A percentile compares a stretch with the other conserved stretches of the same genome.
phyloP scores from a whole-genome alignment of 108 stramenopile genomes.

The Cyclotella baltica region DNA sequence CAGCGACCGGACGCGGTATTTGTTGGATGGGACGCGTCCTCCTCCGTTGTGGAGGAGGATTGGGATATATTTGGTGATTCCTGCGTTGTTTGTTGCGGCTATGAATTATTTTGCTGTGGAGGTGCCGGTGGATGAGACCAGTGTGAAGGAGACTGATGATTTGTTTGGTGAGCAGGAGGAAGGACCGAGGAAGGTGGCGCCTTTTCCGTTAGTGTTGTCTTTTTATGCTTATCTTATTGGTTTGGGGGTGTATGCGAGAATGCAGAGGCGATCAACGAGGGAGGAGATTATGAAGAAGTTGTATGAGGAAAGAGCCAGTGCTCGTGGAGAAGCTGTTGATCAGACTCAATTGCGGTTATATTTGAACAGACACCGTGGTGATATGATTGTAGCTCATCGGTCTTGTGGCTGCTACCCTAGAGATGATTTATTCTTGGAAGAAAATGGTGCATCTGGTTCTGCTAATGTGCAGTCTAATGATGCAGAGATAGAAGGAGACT shows the following conservation, averaged over 20 bases:
- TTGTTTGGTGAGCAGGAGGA: not conserved
- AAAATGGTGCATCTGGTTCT: not conserved
- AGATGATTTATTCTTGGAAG: constrained; percentile 27
- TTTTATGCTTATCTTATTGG: constrained; percentile 33
- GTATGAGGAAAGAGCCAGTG: constrained; percentile 36
- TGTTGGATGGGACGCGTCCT: constrained; percentile 48
- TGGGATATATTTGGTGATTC: constrained; percentile 39
- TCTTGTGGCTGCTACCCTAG: constrained; percentile 38
- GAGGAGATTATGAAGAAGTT: constrained; percentile 44
- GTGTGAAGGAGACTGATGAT: constrained; percentile 4
- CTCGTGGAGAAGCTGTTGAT: constrained; percentile 32
- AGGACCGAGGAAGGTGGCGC: constrained; percentile 35
- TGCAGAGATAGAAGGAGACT: constrained; percentile 25
- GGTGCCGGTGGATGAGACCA: constrained; percentile 23
- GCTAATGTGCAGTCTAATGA: not conserved
- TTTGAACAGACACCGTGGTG: constrained; percentile 17
- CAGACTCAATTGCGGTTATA: constrained; percentile 23
- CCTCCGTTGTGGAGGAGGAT: constrained; percentile 53
- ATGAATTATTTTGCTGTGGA: constrained; percentile 50
- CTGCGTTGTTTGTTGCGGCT: constrained; percentile 36
- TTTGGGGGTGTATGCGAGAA: not conserved
- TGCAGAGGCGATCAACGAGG: constrained; percentile 26
- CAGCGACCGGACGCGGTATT: constrained; percentile 41
- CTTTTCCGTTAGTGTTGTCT: constrained; percentile 8
- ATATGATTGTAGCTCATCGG: constrained; percentile 34